Conservation (phyloP, 1,284 basidiomycete species). For the Pisolithus thermaeus region DNA sequence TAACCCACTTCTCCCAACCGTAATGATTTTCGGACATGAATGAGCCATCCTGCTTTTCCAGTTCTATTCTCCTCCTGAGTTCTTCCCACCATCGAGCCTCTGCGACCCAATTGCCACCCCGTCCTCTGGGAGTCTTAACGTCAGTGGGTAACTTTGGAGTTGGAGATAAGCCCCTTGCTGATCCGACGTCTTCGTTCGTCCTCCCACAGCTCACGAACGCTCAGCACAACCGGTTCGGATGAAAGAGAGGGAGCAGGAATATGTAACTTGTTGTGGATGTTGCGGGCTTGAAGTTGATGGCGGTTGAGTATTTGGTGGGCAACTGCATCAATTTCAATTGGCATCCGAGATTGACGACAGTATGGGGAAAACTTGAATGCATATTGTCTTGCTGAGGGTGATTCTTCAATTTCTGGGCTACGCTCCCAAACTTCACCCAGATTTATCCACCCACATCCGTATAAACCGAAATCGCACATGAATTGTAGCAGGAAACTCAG, state of each 20-base stretch:
- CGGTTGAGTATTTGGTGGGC: slow-evolving; percentile 87
- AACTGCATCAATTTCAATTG: slow-evolving; percentile 80
- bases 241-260: slow-evolving; percentile 49
- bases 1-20: slow-evolving; percentile 60
- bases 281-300: slow-evolving; percentile 55
- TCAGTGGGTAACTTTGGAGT: slow-evolving; percentile 65
- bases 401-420: slow-evolving; percentile 29
- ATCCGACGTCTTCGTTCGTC: slow-evolving; percentile 77
- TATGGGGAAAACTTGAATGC: slow-evolving; percentile 35
- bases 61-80: slow-evolving; percentile 48
- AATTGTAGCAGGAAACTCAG: slow-evolving; percentile 88
- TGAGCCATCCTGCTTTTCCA: slow-evolving; percentile 33
- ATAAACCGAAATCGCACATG: slow-evolving; percentile 92
- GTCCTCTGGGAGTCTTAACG: slow-evolving; percentile 48
- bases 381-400: slow-evolving; percentile 11
- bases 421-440: slow-evolving; percentile 55
- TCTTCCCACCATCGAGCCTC: slow-evolving; percentile 69
- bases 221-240: slow-evolving; percentile 76
- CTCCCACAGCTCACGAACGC: slow-evolving; percentile 92
- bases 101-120: slow-evolving; percentile 60
- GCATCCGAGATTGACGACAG: slow-evolving; percentile 64
- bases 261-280: slow-evolving; percentile 69
- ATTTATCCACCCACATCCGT: slow-evolving; percentile 90
- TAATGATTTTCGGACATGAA: slow-evolving; percentile 24
- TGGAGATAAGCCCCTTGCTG: slow-evolving; percentile 62